Evolutionary conservation across 2,329 filamentous ascomycete genomes (phyloP), one percentile per base, ranked within the genome.

Genomic region (Beauveria pseudobassiana): DNA sequence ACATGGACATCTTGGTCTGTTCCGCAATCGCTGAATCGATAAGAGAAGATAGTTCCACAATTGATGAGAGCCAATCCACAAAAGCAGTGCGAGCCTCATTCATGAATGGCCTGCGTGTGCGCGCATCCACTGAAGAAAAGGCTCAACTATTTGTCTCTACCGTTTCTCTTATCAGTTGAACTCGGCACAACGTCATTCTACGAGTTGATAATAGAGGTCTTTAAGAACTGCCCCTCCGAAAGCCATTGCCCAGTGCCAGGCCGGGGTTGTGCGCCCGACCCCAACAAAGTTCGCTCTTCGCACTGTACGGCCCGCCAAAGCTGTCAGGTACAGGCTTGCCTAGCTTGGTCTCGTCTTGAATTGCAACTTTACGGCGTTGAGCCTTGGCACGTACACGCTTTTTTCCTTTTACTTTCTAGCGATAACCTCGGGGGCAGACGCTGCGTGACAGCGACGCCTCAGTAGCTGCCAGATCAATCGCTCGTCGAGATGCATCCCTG

Each of bases 31-130:
- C 38, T 34, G 53, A 48, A 45, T 34, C 38, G 40, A 42, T 40
- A 16, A 48, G 26, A 57, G 14, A 38, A 7, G 5, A n/a, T n/a
- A 46, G 52, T 58, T 62, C 61, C 61, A 62, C 61, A 62, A 59
- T 38, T 38, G 5, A 54, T 62, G 61, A 62, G 48, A 24, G 20
- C 40, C 24, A 52, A 45, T 52, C 56, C 56, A 59, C 56, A 49
- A 59, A 59, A 53, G n/a, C 3, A 42, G 57, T 6, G 20, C 26
- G 9, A 34, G 40, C 40, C 14, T 24, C 49, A 40, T 34, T 40
- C 28, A 60, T 60, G 49, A 60, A 34, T 60, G 58, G 58, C 16
- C 49, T 51, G 20, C 24, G 28, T n/a, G 24, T 43, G 30, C 2
- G 3, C 20, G 49, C 38, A 52, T 46, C 57, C 57, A 53, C 57